These are phyloP conservation scores for Tardiomyces digboiensis DNA, from an alignment of 1,139 yeast genomes.

Conservation along the genomic window DNA sequence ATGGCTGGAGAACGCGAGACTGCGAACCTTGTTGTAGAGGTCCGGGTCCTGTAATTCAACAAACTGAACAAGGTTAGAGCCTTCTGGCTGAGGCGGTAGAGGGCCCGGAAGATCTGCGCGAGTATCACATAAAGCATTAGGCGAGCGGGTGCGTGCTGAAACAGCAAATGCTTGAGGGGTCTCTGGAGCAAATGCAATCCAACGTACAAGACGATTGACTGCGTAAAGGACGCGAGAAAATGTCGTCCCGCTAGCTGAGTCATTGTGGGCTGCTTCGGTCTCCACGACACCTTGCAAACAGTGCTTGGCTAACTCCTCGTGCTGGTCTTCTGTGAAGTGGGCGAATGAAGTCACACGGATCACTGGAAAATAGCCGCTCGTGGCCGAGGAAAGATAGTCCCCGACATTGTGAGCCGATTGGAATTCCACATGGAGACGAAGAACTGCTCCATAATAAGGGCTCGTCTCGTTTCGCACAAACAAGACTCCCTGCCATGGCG, in stretches of 20 bases:
- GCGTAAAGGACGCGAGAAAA: neutral
- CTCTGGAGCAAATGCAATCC: neutral
- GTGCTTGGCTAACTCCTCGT: neutral
- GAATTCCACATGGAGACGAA: neutral
- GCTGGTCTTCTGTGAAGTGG: neutral
- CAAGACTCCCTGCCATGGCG: neutral
- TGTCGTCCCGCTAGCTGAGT: neutral
- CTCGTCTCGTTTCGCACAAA: neutral
- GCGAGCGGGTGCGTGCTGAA: neutral
- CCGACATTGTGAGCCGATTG: neutral
- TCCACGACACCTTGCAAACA: neutral
- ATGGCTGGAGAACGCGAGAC: too few relatives aligned
- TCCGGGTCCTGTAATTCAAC: neutral
- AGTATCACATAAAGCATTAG: neutral
- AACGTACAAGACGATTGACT: neutral
- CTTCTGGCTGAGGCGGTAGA: neutral
- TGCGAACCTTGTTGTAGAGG: neutral
- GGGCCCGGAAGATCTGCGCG: neutral
- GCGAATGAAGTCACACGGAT: neutral
- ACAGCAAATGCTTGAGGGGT: neutral
- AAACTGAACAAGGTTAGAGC: neutral
- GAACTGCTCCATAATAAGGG: neutral
- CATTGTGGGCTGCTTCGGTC: neutral
- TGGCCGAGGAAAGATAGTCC: neutral
- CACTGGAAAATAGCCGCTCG: neutral